phyloP scores from a whole-genome alignment of 495 filamentous ascomycete species.

The Aspergillus cristatus region DNA sequence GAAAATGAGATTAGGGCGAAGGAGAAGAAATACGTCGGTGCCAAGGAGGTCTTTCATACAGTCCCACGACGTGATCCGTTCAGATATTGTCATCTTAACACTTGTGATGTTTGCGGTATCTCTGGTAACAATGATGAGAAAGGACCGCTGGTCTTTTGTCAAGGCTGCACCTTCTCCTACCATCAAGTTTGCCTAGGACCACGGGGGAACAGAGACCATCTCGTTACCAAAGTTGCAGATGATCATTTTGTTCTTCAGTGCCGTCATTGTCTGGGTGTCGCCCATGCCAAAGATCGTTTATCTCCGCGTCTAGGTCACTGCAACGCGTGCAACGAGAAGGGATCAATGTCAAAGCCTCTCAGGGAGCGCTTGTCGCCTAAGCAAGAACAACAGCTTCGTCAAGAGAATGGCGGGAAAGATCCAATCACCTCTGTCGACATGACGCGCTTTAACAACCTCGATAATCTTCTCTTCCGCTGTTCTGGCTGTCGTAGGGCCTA shows the following conservation, averaged over 20 bases:
- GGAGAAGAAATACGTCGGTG: slow-evolving; percentile 40
- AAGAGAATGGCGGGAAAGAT: slow-evolving; percentile 68
- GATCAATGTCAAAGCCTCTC: slow-evolving; percentile 60
- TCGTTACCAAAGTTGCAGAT: slow-evolving; percentile 81
- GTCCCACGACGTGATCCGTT: slow-evolving; percentile 51
- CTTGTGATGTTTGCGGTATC: slow-evolving; percentile 63
- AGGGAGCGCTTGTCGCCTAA: slow-evolving; percentile 55
- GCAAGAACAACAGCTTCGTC: slow-evolving; percentile 72
- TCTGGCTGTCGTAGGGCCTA: slow-evolving; percentile 63
- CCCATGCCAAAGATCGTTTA: slow-evolving; percentile 54
- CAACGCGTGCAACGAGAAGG: slow-evolving; percentile 51
- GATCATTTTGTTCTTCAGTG: slow-evolving; percentile 85
- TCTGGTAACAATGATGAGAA: slow-evolving; percentile 44
- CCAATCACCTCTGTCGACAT: slow-evolving; percentile 56
- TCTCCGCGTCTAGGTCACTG: slow-evolving; percentile 65
- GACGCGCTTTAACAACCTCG: slow-evolving; percentile 59
- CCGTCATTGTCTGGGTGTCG: slow-evolving; percentile 63
- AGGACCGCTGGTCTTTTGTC: slow-evolving; percentile 68
- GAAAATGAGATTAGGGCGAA: slow-evolving; percentile 40
- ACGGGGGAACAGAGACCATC: slow-evolving; percentile 66
- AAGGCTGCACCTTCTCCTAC: slow-evolving; percentile 78
- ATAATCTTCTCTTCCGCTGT: slow-evolving; percentile 80
- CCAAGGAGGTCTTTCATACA: slow-evolving; percentile 59
- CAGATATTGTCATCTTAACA: slow-evolving; percentile 51
- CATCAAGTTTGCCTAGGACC: slow-evolving; percentile 74